Evolutionary conservation across 768 basidiomycete species (phyloP), one percentile per base, ranked within the genome.

Genomic region (Galerina marginata): DNA sequence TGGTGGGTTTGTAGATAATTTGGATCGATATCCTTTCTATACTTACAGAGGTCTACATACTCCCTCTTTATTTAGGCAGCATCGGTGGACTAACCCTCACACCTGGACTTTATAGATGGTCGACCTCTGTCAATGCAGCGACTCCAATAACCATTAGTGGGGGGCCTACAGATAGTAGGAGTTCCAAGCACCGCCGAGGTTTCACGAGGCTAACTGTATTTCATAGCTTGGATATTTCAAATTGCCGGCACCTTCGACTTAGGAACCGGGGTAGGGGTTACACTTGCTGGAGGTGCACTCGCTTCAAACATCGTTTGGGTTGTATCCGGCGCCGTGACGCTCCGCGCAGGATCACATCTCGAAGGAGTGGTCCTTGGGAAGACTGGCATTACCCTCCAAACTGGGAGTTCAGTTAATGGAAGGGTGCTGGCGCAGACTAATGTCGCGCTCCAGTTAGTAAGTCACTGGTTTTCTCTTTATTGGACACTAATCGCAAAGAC

Each of bases 151-250:
- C 45, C 6, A 37, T 67, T 6, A 4, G 48, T 29, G 65, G 65
- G 20, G 44, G 40, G 9, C 20, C 66, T 25, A 36, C 55, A 3
- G 64, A 67, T 42, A 58, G 48, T 58, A 45, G 25, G 56, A 29
- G 12, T 49, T 36, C 37, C n/a, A 9, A 14, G 10, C 14, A 7
- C 37, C 56, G 55, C 65, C 50, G 12, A 60, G 64, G 37, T n/a
- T 46, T 23, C 45, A 14, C 16, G 20, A 11, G 16, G 33, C 12
- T 58, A 12, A 56, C 6, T 23, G 25, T 29, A 52, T 45, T 46
- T 33, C 26, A 25, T 33, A 67, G 68, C 63, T 20, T 68, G 65
- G 65, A 65, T 68, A 36, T 69, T 69, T 62, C 68, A 69, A 51
- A 54, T 67, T 36, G 49, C 61, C 5, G 62, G 65, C n/a, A 62